Evolutionary conservation across 768 basidiomycete genomes (phyloP), one percentile per base, ranked within the genome.

Genomic region (Tulasnella sp.): DNA sequence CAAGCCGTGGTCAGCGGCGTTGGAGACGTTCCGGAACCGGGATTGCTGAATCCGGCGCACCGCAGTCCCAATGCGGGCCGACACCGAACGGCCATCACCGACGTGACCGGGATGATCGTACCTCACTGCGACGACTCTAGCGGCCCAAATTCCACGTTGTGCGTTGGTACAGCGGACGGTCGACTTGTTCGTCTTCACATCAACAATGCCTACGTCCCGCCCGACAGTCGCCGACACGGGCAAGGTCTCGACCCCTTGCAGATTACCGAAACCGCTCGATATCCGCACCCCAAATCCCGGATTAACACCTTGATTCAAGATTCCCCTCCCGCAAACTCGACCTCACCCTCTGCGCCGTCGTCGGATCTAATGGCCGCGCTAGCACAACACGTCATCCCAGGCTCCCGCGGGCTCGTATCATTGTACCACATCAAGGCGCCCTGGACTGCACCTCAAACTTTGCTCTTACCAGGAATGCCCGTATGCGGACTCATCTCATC

Each of bases 21-120:
- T 34, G 62, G 62, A 34, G n/a, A 68, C 34, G 12, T 68, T 14
- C 62, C 62, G 9, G 62, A 68, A 34, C 34, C 62, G n/a, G n/a
- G n/a, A n/a, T n/a, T n/a, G n/a, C 12, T 68, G 6, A 34, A 34
- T 7, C 14, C 14, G n/a, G n/a, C 62, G 4, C 21, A 52, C 24
- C 48, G 62, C 27, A 68, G 62, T 68, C 62, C 62, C 27, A 34
- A 68, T 14, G 9, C 62, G 62, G 34, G 62, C 31, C n/a, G 62
- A n/a, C n/a, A 31, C 12, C n/a, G n/a, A n/a, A 34, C 31, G 12
- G 34, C 27, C 1, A 31, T 68, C 27, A 71, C 39, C 10, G 78
- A 79, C 42, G 71, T 79, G 5, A 79, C 78, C 1, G 78, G 78
- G 16, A 44, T 68, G 62, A 68, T 68, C 27, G 62, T 34, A 31